phyloP scores from a whole-genome alignment of 441 rosid genomes.

The Adansonia gregorii region DNA sequence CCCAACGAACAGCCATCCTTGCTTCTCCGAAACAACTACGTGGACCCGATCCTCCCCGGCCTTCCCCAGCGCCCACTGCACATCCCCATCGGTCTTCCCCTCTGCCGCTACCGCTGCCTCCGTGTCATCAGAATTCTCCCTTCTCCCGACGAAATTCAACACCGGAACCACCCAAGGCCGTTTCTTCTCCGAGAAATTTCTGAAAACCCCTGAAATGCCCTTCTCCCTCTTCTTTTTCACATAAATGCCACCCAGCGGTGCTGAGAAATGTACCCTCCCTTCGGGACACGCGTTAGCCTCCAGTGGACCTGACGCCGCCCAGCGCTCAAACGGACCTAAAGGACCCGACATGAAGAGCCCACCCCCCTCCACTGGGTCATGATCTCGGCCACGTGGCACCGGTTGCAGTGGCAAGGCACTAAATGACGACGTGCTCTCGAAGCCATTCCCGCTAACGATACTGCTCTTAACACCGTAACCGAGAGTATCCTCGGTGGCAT shows the following conservation, averaged over 20 bases:
- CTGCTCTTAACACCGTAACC: constrained; percentile 55
- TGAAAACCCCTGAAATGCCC: constrained; percentile 56
- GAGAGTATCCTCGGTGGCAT: constrained; percentile 62
- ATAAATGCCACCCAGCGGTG: constrained; percentile 82
- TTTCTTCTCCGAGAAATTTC: constrained; percentile 76
- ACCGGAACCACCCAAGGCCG: constrained; percentile 97
- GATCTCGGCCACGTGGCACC: constrained; percentile 66
- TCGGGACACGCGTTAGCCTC: constrained; percentile 63
- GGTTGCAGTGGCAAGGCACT: constrained; percentile 86
- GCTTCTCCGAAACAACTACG: constrained; percentile 94
- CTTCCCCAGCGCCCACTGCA: constrained; percentile 96
- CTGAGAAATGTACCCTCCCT: constrained; percentile 81
- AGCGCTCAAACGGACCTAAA: constrained; percentile 38
- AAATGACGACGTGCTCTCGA: constrained; percentile 91
- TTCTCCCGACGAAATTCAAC: constrained; percentile 65
- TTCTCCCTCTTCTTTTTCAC: constrained; percentile 63
- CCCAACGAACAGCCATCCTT: constrained; percentile 95
- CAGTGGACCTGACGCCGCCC: constrained; percentile 81
- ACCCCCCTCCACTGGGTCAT: constrained; percentile 34
- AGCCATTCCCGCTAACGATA: constrained; percentile 64
- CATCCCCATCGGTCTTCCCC: constrained; percentile 49
- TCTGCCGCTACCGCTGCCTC: constrained; percentile 33
- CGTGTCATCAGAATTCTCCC: constrained; percentile 44
- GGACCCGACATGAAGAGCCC: constrained; percentile 38
- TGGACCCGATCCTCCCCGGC: constrained; percentile 98